Base-by-base conservation (phyloP, 345 rosid species). In the Brassica juncea region DNA sequence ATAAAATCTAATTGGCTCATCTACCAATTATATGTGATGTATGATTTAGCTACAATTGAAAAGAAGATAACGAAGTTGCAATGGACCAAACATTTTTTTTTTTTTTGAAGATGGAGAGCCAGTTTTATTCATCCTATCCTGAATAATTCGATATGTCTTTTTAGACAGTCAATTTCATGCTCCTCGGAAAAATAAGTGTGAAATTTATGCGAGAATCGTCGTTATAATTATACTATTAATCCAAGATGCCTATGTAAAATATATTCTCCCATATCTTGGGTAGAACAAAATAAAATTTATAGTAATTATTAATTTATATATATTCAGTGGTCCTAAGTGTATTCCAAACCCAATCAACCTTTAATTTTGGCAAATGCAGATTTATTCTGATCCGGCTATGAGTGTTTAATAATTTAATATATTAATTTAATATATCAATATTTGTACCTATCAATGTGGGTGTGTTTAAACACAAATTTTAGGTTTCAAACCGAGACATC, bases 181-280 rank as follows among this genome's bases (percentile, higher is more conserved):
- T 35, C 77, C 5, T 60, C 1, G 15, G 49, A 71, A 77, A 49
- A 23, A 14, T 49, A 39, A n/a, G 52, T 59, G 25, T 31, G 19
- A 66, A 68, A 52, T 32, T 71, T 71, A 42, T 70, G 72, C 69
- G 4, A 75, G 57, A 65, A 65, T 80, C 68, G 6, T 31, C 12
- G 15, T 42, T 80, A 31, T 65, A 70, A 37, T 23, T 23, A 70
- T 59, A 75, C 44, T 80, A 44, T 64, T 71, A 57, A 55, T 15
- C 16, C 14, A 55, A 63, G 66, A 70, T 14, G 76, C 75, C 57
- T 67, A 16, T 71, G 58, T 69, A 81, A 49, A 64, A 39, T 65
- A 75, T 71, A 81, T 81, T 71, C 80, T 71, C 80, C 83, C 83
- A 81, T 70, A 81, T 81, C 77, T 80, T 58, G 69, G 83, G 77